These are phyloP conservation scores for Saccharomycopsis sp. DNA, from an alignment of 805 yeast genomes.

Conservation along the genomic window DNA sequence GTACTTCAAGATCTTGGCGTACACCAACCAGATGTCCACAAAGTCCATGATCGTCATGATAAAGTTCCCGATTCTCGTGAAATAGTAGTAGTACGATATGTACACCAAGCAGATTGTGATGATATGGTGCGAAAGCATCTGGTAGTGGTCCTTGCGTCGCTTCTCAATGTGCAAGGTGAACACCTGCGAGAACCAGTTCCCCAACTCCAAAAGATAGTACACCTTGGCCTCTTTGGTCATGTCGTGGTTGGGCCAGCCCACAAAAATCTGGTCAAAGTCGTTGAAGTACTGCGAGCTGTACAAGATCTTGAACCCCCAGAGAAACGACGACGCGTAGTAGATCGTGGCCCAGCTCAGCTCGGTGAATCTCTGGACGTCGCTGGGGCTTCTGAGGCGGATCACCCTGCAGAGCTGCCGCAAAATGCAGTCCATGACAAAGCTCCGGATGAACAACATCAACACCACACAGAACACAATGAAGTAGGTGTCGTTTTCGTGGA, in stretches of 20 bases:
- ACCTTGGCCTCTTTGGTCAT: constrained; percentile 48
- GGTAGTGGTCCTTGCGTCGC: constrained; percentile 72
- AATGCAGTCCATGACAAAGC: constrained; percentile 50
- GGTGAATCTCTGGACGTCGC: constrained; percentile 61
- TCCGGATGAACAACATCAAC: constrained; percentile 50
- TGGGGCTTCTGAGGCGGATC: constrained; percentile 39
- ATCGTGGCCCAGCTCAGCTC: constrained; percentile 79
- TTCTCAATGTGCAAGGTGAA: constrained; percentile 72
- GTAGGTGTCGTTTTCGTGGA: constrained; percentile 49
- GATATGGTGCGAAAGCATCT: constrained; percentile 86
- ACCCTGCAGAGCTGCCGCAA: constrained; percentile 50
- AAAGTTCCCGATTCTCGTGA: constrained; percentile 71
- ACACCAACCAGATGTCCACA: constrained; percentile 64
- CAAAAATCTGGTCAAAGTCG: constrained; percentile 51
- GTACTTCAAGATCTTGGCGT: constrained; percentile 74
- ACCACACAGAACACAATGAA: constrained; percentile 50
- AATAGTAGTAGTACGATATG: constrained; percentile 70
- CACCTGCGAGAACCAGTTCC: constrained; percentile 76
- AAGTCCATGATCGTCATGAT: constrained; percentile 77
- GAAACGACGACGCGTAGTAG: constrained; percentile 51
- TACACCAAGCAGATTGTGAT: constrained; percentile 61
- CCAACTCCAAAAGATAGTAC: constrained; percentile 68
- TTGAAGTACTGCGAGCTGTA: constrained; percentile 51
- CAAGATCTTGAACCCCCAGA: constrained; percentile 53
- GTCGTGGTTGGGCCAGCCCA: constrained; percentile 63